Evolutionary conservation across 2,329 filamentous ascomycete species (phyloP), one percentile per base, ranked within the genome.

Genomic region (Penicillium rolfsii): DNA sequence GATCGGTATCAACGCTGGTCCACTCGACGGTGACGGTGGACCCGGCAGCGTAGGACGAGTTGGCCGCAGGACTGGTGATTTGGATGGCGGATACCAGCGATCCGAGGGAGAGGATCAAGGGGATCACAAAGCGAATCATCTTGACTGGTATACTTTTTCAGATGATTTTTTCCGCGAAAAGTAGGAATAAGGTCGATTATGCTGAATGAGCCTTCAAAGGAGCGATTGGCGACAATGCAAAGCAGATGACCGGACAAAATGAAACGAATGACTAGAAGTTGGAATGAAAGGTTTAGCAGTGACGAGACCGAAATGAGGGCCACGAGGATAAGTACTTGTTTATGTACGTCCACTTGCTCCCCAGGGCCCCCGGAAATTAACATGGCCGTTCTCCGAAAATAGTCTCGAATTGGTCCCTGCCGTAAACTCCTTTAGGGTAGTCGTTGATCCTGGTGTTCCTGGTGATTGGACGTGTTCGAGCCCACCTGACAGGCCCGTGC

Each of bases 1-100:
- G 76, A 64, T 80, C 78, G 12, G 77, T 80, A 63, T 80, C 76
- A 58, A 80, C 78, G 24, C 68, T 73, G 49, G 68, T 67, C 78
- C 78, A 80, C 35, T 70, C 69, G 41, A 80, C 71, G 43, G 67
- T 68, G 64, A 73, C 62, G 41, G 67, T 71, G 33, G 70, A 64
- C 41, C 78, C 78, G 60, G 76, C 76, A 40, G 67, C 60, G 58
- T 78, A 62, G 60, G 77, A 77, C n/a, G 73, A 68, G 70, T 80
- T 78, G 54, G 64, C 62, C 5, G 67, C 58, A 6, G 78, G 78
- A 49, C 65, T 57, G 43, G 59, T 69, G 60, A 73, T 70, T 49
- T 63, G 59, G 49, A 73, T 64, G 55, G 69, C 70, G 16, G 69
- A 55, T 30, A 46, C 67, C 22, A 70, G 52, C 26, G 68, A 64